phyloP scores from a whole-genome alignment of 768 basidiomycete species.

The Tubosaeta sp. region DNA sequence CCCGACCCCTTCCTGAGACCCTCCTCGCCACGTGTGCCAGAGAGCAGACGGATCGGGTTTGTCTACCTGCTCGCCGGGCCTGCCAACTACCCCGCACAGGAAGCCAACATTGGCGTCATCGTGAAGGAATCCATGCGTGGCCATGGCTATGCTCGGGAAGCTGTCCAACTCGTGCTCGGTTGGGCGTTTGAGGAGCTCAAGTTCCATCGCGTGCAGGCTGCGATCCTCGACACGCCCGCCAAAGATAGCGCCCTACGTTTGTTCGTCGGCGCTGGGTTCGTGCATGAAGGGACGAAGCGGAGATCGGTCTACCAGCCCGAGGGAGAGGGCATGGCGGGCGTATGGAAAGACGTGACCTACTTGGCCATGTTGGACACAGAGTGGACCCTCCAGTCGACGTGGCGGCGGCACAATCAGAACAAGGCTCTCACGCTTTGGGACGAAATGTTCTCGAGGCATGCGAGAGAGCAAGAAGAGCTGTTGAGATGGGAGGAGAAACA shows the following conservation, averaged over 20 bases:
- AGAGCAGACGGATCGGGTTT: slow-evolving; percentile 12
- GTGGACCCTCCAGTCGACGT: slow-evolving; percentile 40
- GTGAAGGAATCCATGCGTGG: slow-evolving; percentile 35
- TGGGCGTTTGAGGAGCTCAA: slow-evolving; percentile 40
- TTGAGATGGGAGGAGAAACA: slow-evolving; percentile 46
- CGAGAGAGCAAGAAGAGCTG: slow-evolving; percentile 53
- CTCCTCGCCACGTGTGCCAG: not conserved
- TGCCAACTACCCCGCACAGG: slow-evolving; percentile 26
- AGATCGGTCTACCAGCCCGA: slow-evolving; percentile 45
- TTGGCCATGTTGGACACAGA: slow-evolving; percentile 61
- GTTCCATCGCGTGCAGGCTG: slow-evolving; percentile 34
- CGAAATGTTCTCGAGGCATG: slow-evolving; percentile 55
- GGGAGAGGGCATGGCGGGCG: slow-evolving; percentile 31
- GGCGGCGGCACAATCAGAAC: slow-evolving; percentile 5
- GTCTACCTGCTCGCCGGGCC: slow-evolving; percentile 25
- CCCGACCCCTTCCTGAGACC: not conserved
- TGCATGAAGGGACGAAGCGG: slow-evolving; percentile 60
- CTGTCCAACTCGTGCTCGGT: slow-evolving; percentile 40
- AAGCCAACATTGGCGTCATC: slow-evolving; percentile 56
- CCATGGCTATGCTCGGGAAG: slow-evolving; percentile 44
- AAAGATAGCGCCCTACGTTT: slow-evolving; percentile 44
- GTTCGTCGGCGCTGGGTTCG: slow-evolving; percentile 50
- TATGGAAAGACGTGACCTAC: slow-evolving; percentile 60
- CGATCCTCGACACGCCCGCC: slow-evolving; percentile 41
- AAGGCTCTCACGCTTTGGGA: slow-evolving; percentile 51